Percentiles rank a stretch among this genome's conserved stretches.
Conservation (phyloP, 2,329 filamentous ascomycete genomes). For the Penicillium sp. region DNA sequence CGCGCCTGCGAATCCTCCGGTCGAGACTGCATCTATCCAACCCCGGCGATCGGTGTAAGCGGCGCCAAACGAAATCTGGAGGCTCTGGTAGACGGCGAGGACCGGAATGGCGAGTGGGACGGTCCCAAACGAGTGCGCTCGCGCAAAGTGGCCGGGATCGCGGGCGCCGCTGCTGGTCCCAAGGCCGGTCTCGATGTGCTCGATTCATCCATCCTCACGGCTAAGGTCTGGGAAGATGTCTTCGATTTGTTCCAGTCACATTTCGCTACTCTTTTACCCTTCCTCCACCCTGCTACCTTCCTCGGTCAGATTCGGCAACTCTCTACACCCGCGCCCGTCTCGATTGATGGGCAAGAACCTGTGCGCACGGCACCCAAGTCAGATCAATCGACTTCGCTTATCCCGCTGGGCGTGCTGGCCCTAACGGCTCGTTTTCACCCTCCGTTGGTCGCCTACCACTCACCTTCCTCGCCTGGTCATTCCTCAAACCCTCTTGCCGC, state of each 20-base stretch:
- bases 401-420: constrained; percentile 54
- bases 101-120: constrained; percentile 42
- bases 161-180: constrained; percentile 29
- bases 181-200: constrained; percentile 44
- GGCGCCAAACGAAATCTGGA: constrained; percentile 38
- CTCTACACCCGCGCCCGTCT: constrained; percentile 20
- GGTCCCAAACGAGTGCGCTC: constrained; percentile 41
- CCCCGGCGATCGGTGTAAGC: constrained; percentile 37
- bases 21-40: constrained; percentile 68
- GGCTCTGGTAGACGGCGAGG: constrained; percentile 35
- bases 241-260: constrained; percentile 58
- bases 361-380: constrained; percentile 31
- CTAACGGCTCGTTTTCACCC: constrained; percentile 55
- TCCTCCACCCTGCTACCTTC: constrained; percentile 54
- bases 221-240: constrained; percentile 54
- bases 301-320: constrained; percentile 46
- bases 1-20: constrained; percentile 68
- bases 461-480: constrained; percentile 41
- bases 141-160: constrained; percentile 33
- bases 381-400: constrained; percentile 43
- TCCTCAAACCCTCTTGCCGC: constrained; percentile 48
- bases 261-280: constrained; percentile 54
- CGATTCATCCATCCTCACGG: constrained; percentile 49
- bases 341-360: constrained; percentile 24
- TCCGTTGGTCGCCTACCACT: constrained; percentile 47